phyloP scores from a whole-genome alignment of 768 basidiomycete species.

The Termitomyces heimii region DNA sequence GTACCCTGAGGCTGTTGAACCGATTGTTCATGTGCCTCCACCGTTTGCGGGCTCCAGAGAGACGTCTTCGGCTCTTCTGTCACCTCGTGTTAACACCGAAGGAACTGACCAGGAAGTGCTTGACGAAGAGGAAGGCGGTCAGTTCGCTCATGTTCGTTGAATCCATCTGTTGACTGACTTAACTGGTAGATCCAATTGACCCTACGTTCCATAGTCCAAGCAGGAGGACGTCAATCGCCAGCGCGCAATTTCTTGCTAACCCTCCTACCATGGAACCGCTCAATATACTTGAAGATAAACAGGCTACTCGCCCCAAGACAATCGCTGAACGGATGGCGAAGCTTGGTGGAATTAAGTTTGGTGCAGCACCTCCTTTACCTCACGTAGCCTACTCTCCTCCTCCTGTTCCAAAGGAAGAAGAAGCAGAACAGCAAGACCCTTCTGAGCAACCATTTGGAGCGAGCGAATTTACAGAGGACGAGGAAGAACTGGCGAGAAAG shows the following conservation, averaged over 20 bases:
- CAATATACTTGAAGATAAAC: slow-evolving; percentile 28
- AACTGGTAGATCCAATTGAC: slow-evolving; percentile 57
- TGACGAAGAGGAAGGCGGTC: slow-evolving; percentile 62
- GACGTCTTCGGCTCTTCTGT: slow-evolving; percentile 16
- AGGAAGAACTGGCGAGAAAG: slow-evolving; percentile 56
- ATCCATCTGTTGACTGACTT: not conserved
- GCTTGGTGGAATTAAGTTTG: slow-evolving; percentile 81
- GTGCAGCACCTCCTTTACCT: slow-evolving; percentile 48
- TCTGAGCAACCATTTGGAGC: slow-evolving; percentile 17
- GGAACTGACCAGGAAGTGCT: slow-evolving; percentile 35
- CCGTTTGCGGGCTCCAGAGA: slow-evolving; percentile 7
- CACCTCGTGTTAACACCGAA: slow-evolving; percentile 13
- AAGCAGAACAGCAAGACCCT: slow-evolving; percentile 17
- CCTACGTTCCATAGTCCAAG: slow-evolving; percentile 54
- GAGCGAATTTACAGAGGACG: slow-evolving; percentile 44
- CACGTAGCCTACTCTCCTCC: slow-evolving; percentile 31
- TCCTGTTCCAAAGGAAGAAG: slow-evolving; percentile 23
- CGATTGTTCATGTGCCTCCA: slow-evolving; percentile 5
- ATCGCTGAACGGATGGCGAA: slow-evolving; percentile 96
- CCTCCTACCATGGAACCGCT: slow-evolving; percentile 10
- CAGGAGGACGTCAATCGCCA: slow-evolving; percentile 27
- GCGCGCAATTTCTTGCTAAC: slow-evolving; percentile 13
- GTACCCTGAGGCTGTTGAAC: slow-evolving; percentile 1
- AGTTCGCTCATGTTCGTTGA: slow-evolving; percentile 13
- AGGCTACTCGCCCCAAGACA: slow-evolving; percentile 53